Conservation (phyloP, 306 rosid species). For the Cucurbita pepo region DNA sequence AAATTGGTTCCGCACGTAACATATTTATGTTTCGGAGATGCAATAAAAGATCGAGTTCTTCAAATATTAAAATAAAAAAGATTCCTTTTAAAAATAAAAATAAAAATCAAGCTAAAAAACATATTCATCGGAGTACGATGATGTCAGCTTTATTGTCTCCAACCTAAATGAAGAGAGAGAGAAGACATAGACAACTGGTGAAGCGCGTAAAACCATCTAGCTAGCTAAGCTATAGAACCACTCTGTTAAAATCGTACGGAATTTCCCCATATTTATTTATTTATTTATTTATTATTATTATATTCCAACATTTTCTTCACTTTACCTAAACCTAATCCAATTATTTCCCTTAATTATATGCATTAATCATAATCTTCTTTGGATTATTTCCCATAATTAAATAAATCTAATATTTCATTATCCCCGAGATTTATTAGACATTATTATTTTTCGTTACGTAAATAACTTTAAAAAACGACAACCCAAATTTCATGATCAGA, state of each 20-base stretch:
- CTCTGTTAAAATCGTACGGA: neutral
- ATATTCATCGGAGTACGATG: neutral
- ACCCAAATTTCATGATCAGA: neutral
- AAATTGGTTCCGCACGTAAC: too few relatives aligned
- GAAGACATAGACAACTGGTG: constrained; percentile 3
- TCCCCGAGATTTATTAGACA: too few relatives aligned
- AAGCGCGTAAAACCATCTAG: constrained; percentile 3
- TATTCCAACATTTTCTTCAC: neutral
- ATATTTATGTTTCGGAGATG: too few relatives aligned
- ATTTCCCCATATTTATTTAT: neutral
- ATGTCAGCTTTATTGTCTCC: neutral
- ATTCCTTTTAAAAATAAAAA: too few relatives aligned
- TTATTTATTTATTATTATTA: neutral
- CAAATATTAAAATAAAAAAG: too few relatives aligned
- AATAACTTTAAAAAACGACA: too few relatives aligned
- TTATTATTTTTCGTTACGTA: too few relatives aligned
- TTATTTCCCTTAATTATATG: neutral
- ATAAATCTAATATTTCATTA: too few relatives aligned
- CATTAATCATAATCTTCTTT: neutral
- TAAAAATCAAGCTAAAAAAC: neutral
- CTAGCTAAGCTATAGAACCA: neutral
- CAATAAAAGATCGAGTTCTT: too few relatives aligned
- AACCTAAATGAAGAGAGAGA: neutral
- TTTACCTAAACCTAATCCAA: neutral
- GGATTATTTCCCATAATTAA: neutral